Conservation (phyloP, 176 grass and related monocot species). For the Miscanthus lutarioriparius region DNA sequence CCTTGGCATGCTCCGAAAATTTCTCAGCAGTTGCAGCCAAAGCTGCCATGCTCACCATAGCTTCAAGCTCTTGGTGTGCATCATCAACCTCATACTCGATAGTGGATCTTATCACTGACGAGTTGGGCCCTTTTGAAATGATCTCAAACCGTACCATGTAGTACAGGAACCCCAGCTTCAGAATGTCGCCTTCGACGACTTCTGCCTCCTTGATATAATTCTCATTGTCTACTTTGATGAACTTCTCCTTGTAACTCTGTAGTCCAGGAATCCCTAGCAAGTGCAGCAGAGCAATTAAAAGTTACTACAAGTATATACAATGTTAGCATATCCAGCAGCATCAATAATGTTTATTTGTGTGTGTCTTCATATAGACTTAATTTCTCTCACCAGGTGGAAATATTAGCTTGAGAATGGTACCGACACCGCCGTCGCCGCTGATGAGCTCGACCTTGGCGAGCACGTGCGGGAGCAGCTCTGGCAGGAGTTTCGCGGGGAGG, state of each 20-base stretch:
- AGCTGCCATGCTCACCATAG: constrained; percentile 3
- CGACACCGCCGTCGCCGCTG: constrained; percentile 31
- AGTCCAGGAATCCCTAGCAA: constrained; percentile 40
- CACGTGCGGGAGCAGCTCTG: background rate
- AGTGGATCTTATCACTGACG: constrained; percentile 30
- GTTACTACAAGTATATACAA: background rate
- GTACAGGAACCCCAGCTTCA: constrained; percentile 34
- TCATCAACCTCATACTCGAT: constrained; percentile 42
- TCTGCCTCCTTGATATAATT: constrained; percentile 36
- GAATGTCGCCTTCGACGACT: constrained; percentile 1
- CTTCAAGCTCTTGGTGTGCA: background rate
- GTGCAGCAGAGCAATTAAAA: background rate
- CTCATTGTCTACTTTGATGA: constrained; percentile 22
- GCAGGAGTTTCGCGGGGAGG: background rate
- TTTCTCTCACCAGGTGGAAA: constrained; percentile 45
- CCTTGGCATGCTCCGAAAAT: constrained; percentile 2
- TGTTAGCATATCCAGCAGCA: background rate
- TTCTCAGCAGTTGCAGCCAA: constrained; percentile 31
- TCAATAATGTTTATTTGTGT: background rate
- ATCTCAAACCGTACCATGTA: constrained; percentile 32
- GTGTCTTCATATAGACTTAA: too few species aligned
- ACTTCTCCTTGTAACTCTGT: constrained; percentile 21
- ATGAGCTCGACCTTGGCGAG: background rate
- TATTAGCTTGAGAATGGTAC: constrained; percentile 32
- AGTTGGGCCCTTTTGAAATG: background rate